Percentiles rank a stretch among this genome's conserved stretches.
Conservation (phyloP, 208 protist species). For the Leishmania braziliensis region DNA sequence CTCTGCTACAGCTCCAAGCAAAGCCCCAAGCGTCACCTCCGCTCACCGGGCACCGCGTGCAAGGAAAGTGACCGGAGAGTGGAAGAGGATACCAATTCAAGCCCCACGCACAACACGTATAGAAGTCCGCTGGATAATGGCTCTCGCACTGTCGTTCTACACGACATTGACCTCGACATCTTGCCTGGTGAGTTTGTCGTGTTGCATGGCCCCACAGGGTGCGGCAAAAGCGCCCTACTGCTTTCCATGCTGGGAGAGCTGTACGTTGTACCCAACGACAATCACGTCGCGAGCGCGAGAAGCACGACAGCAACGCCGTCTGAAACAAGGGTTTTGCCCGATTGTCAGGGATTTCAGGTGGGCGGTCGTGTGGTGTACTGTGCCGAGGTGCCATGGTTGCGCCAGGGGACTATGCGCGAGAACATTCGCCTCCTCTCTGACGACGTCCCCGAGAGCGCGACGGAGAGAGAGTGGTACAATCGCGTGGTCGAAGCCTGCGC, state of each 20-base stretch:
- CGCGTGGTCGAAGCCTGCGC: constrained; percentile 66
- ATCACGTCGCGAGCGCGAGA: neutral
- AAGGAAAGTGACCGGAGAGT: neutral
- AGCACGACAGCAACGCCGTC: constrained; percentile 1
- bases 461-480: constrained; percentile 65
- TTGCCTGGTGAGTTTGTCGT: constrained; percentile 73
- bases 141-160: constrained; percentile 46
- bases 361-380: constrained; percentile 80
- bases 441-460: constrained; percentile 38
- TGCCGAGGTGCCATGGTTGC: constrained; percentile 91
- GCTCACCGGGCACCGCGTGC: neutral
- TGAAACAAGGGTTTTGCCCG: neutral
- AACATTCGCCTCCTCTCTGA: constrained; percentile 88
- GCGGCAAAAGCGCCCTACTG: constrained; percentile 85
- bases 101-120: constrained; percentile 1
- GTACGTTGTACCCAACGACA: constrained; percentile 28
- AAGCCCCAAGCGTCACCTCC: neutral
- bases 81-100: neutral
- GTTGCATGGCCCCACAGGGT: constrained; percentile 78
- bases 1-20: neutral
- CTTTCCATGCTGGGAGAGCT: constrained; percentile 84
- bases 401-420: constrained; percentile 90
- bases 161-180: constrained; percentile 55
- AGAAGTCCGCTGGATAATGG: constrained; percentile 13
- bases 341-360: constrained; percentile 43